Evolutionary conservation across 495 filamentous ascomycete genomes (phyloP), one percentile per base, ranked within the genome.

Genomic region (Bacidia rubella): DNA sequence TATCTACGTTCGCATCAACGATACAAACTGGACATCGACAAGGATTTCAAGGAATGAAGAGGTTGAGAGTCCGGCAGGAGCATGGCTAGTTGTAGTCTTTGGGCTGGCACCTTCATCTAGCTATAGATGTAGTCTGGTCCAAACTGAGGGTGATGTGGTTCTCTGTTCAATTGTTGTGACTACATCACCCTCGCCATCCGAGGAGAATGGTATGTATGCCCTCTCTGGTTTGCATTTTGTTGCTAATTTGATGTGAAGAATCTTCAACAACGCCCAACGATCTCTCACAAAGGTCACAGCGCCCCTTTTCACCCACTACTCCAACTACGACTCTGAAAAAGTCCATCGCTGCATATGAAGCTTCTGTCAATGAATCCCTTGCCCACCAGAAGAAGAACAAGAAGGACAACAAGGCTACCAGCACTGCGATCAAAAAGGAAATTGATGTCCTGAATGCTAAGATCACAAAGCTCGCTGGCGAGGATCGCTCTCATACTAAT

Each of bases 1-100:
- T 11, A 90, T 95, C 61, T 90, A 84, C 57, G 83, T 96, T 35
- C 81, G 84, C 58, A 82, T 96, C 53, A 95, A 96, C 61, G 81
- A 87, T 25, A 87, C 88, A 1, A 74, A 85, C 43, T 96, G 89
- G 89, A 85, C 86, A 51, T 88, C 87, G 12, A 85, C 82, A 9
- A 76, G 77, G 32, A 86, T 94, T 58, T 72, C 70, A 48, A 70
- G 72, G 39, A 72, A 76, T 24, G 35, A 62, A 65, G 12, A 69
- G 74, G 54, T 52, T 54, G 73, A 78, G 42, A 77, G 62, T 55
- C 57, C 65, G 48, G 65, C 65, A 25, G 64, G 70, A 49, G 67
- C 69, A 39, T 95, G 85, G 83, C 76, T 75, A 43, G 89, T 87
- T 39, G 86, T 93, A 66, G 86, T 96, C 25, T 92, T 86, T 47